Evolutionary conservation across 495 filamentous ascomycete species (phyloP).

Genomic region (Tuber magnatum): DNA sequence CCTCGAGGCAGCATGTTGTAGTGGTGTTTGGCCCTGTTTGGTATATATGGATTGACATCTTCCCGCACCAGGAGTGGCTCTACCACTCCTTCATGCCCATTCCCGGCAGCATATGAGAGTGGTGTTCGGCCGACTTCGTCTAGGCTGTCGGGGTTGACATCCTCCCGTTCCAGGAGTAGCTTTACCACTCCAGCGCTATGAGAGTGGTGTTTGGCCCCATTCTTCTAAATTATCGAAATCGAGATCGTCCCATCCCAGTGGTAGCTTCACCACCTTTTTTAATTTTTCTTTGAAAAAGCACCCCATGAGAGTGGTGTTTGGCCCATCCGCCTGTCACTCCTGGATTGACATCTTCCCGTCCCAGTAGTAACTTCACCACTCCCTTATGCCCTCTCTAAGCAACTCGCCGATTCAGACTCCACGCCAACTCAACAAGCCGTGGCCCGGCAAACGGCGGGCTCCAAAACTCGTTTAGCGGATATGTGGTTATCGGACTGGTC

Average conservation of each 20-base stretch:
- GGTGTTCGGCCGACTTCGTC: constrained; percentile 1
- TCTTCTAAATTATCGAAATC: not conserved
- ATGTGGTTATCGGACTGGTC: constrained; percentile 2
- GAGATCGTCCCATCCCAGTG: not conserved
- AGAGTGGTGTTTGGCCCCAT: constrained; percentile 6
- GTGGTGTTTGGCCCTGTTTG: not conserved
- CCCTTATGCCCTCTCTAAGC: not conserved
- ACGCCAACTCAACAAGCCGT: not conserved
- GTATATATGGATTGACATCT: constrained; percentile 5
- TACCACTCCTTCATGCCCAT: constrained; percentile 5
- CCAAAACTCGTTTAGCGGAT: not conserved
- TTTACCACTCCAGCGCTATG: constrained; percentile 1
- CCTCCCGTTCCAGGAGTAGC: constrained; percentile 6
- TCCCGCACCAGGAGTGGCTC: not conserved
- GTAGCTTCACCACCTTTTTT: not conserved
- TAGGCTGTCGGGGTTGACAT: constrained; percentile 5
- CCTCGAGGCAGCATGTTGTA: not conserved
- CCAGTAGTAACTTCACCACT: constrained; percentile 5
- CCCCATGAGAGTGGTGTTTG: not conserved
- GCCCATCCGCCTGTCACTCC: not conserved
- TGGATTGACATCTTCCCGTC: constrained; percentile 6
- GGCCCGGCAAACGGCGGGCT: not conserved
- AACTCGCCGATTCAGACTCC: not conserved
- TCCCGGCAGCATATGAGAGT: constrained; percentile 5
- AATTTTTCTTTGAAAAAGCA: not conserved